A percentile compares a stretch with the other conserved stretches of the same genome.
phyloP scores from a whole-genome alignment of 2,329 filamentous ascomycete species.

The Penicillium janthinellum region DNA sequence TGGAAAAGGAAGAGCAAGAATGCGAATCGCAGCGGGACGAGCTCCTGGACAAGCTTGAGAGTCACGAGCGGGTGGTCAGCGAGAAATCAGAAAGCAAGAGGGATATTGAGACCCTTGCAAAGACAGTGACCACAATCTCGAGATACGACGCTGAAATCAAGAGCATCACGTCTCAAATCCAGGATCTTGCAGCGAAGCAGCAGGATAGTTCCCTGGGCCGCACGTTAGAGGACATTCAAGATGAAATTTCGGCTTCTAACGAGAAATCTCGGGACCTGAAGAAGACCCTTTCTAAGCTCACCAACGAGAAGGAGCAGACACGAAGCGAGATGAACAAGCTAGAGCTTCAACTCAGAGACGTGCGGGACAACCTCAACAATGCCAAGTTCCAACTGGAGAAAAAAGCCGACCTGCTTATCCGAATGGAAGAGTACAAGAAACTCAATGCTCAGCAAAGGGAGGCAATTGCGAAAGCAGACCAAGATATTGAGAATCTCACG shows the following conservation, averaged over 20 bases:
- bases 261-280: slow-evolving; percentile 70
- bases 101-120: slow-evolving; percentile 74
- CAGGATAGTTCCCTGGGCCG: slow-evolving; percentile 65
- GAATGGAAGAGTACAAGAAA: slow-evolving; percentile 73
- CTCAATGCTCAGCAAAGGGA: slow-evolving; percentile 70
- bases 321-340: slow-evolving; percentile 68
- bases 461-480: slow-evolving; percentile 68
- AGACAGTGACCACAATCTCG: slow-evolving; percentile 74
- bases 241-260: slow-evolving; percentile 66
- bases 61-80: slow-evolving; percentile 66
- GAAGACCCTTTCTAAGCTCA: slow-evolving; percentile 65
- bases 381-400: slow-evolving; percentile 77
- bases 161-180: slow-evolving; percentile 71
- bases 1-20: slow-evolving; percentile 65
- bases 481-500: slow-evolving; percentile 71
- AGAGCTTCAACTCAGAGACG: slow-evolving; percentile 76
- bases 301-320: slow-evolving; percentile 69
- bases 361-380: slow-evolving; percentile 70
- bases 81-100: slow-evolving; percentile 65
- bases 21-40: slow-evolving; percentile 64
- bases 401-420: slow-evolving; percentile 69
- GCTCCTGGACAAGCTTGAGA: slow-evolving; percentile 64
- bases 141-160: slow-evolving; percentile 72
- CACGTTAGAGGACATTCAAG: slow-evolving; percentile 81
- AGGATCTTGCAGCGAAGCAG: slow-evolving; percentile 74